These are phyloP conservation scores for Ogataea nonfermentans DNA, from an alignment of 805 yeast genomes.

Conservation along the genomic window DNA sequence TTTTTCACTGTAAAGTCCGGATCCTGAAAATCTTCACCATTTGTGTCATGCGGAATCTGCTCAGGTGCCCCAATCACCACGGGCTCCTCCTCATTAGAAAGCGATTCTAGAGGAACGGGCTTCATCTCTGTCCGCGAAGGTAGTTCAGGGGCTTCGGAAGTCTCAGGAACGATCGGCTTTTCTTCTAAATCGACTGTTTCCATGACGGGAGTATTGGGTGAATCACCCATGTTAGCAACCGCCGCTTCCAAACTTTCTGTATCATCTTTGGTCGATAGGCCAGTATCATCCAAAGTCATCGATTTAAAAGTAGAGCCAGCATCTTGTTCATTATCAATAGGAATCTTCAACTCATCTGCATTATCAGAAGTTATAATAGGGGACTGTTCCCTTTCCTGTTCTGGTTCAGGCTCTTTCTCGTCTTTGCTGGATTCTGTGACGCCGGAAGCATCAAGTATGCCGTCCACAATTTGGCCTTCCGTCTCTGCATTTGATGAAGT, in stretches of 20 bases:
- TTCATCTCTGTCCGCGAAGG: conserved; percentile 2
- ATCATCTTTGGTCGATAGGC: too few relatives aligned
- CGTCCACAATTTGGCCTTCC: conserved; percentile 2
- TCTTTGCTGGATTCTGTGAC: conserved; percentile 2
- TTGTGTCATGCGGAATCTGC: conserved; percentile 5
- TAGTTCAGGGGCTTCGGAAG: conserved; percentile 1
- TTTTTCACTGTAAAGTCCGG: conserved; percentile 5
- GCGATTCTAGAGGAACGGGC: conserved; percentile 34
- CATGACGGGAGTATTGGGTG: too few relatives aligned
- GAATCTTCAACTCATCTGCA: not conserved
- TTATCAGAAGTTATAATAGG: not conserved
- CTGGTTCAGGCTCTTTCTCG: not conserved
- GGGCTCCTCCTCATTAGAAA: conserved; percentile 31
- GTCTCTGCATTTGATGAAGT: not conserved
- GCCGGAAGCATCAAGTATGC: conserved; percentile 4
- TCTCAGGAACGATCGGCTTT: too few relatives aligned
- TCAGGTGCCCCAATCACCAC: conserved; percentile 14
- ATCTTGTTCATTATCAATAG: not conserved
- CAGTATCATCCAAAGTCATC: too few relatives aligned
- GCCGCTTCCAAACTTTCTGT: too few relatives aligned
- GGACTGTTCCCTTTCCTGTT: not conserved
- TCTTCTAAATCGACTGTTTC: too few relatives aligned
- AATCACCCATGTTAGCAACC: too few relatives aligned
- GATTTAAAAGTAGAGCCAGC: not conserved
- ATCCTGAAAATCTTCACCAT: conserved; percentile 5